A percentile compares a stretch with the other conserved stretches of the same genome.
These are phyloP conservation scores for Trichoderma asperelloides DNA, from an alignment of 495 filamentous ascomycete species.

Conservation along the genomic window DNA sequence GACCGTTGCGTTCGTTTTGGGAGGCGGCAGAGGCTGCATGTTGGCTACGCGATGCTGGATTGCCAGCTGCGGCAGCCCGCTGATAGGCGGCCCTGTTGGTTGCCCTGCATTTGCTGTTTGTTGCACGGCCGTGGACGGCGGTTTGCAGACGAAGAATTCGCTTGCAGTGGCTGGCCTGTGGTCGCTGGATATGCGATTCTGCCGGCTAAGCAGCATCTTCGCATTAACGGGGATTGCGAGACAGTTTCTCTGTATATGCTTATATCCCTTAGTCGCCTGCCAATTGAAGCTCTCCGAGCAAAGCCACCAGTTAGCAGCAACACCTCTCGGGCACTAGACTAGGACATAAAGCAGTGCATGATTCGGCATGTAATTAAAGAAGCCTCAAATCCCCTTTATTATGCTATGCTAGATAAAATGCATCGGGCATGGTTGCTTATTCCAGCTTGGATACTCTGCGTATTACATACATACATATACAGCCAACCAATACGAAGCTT, in stretches of 20 bases:
- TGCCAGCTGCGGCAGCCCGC: neutral
- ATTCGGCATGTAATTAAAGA: neutral
- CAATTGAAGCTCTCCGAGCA: neutral
- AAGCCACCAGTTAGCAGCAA: neutral
- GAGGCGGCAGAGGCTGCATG: neutral
- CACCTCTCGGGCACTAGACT: too few relatives aligned
- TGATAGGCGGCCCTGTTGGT: neutral
- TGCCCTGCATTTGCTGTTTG: neutral
- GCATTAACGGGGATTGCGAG: neutral
- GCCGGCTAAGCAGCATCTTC: neutral
- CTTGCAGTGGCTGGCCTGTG: neutral
- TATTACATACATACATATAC: too few relatives aligned
- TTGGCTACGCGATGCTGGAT: neutral
- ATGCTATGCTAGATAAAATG: neutral
- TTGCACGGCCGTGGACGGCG: neutral
- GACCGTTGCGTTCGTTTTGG: neutral
- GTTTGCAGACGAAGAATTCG: neutral
- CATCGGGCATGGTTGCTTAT: neutral
- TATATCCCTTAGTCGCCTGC: neutral
- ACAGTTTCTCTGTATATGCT: neutral
- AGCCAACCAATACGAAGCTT: too few relatives aligned
- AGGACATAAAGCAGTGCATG: neutral
- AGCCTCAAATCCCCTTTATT: neutral
- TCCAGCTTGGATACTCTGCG: too few relatives aligned
- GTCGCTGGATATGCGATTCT: neutral